phyloP scores from a whole-genome alignment of 352 stramenopile genomes.

The Globisporangium cederbergense region DNA sequence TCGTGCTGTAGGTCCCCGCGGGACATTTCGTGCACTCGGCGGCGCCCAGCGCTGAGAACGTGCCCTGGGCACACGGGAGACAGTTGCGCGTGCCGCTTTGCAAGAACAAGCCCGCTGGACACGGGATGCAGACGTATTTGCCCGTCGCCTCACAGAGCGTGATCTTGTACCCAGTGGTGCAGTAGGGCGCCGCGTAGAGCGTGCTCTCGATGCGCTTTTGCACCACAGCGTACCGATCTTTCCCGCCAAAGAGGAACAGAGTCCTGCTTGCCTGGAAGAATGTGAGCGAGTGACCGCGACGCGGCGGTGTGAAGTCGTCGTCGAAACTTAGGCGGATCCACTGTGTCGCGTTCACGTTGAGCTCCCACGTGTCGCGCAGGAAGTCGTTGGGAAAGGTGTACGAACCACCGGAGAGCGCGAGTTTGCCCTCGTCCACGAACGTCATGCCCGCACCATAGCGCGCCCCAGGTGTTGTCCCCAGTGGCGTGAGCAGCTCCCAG shows the following conservation, averaged over 20 bases:
- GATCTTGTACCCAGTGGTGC: slow-evolving; percentile 41
- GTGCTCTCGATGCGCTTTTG: slow-evolving; percentile 46
- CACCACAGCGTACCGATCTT: slow-evolving; percentile 60
- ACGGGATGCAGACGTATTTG: slow-evolving; percentile 67
- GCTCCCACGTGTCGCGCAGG: slow-evolving; percentile 64
- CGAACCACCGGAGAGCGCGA: slow-evolving; percentile 58
- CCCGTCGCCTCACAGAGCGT: slow-evolving; percentile 42
- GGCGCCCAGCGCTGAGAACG: slow-evolving; percentile 38
- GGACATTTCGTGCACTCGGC: slow-evolving; percentile 46
- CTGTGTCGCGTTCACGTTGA: slow-evolving; percentile 64
- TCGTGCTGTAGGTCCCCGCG: slow-evolving; percentile 43
- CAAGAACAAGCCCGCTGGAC: slow-evolving; percentile 50
- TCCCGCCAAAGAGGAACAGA: slow-evolving; percentile 58
- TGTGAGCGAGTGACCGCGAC: slow-evolving; percentile 52
- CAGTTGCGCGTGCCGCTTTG: slow-evolving; percentile 54
- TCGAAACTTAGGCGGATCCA: slow-evolving; percentile 57
- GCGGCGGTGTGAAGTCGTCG: slow-evolving; percentile 41
- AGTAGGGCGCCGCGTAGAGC: slow-evolving; percentile 53
- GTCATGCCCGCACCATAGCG: slow-evolving; percentile 53
- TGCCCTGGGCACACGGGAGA: slow-evolving; percentile 36
- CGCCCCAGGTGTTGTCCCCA: slow-evolving; percentile 46
- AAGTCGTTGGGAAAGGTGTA: slow-evolving; percentile 79
- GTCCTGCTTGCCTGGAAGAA: slow-evolving; percentile 28
- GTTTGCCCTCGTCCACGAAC: slow-evolving; percentile 58
- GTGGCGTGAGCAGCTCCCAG: slow-evolving; percentile 50